Conservation (phyloP, 768 basidiomycete genomes). For the Pleurotus salmoneostramineus region DNA sequence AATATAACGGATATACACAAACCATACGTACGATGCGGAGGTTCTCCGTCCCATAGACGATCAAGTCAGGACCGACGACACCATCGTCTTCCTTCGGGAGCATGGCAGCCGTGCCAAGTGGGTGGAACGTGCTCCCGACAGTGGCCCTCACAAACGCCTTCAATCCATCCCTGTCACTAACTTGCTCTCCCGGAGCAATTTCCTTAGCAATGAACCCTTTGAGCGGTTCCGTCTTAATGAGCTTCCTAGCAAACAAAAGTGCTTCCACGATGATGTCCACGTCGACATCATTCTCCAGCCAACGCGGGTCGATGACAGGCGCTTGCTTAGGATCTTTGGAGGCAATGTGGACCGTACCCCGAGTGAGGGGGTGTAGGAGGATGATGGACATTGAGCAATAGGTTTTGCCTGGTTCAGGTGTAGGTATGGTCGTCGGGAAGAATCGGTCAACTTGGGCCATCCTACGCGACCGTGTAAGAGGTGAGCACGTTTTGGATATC, state of each 20-base stretch:
- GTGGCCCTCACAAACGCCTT: constrained; percentile 10
- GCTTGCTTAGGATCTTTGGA: constrained; percentile 31
- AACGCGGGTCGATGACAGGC: constrained; percentile 41
- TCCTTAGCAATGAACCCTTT: constrained; percentile 7
- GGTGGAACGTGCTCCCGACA: constrained; percentile 12
- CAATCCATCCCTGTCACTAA: constrained; percentile 10
- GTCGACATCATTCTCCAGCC: constrained; percentile 24
- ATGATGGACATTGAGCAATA: constrained; percentile 15
- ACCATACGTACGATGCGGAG: constrained; percentile 11
- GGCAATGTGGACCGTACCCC: constrained; percentile 36
- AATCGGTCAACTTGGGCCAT: constrained; percentile 8
- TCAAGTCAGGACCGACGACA: constrained; percentile 16
- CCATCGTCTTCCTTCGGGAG: constrained; percentile 21
- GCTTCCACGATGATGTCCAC: constrained; percentile 14
- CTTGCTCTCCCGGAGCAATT: constrained; percentile 9
- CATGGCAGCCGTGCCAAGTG: constrained; percentile 25
- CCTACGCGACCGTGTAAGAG: not conserved
- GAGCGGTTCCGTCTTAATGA: constrained; percentile 9
- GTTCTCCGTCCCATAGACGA: constrained; percentile 16
- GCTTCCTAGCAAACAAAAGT: constrained; percentile 17
- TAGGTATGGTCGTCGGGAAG: not conserved
- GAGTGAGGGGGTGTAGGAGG: constrained; percentile 30
- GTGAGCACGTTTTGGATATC: not conserved
- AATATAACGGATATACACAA: not conserved
- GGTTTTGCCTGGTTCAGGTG: constrained; percentile 12